phyloP scores from a whole-genome alignment of 495 filamentous ascomycete genomes.

The Hypoxylon cercidicola region DNA sequence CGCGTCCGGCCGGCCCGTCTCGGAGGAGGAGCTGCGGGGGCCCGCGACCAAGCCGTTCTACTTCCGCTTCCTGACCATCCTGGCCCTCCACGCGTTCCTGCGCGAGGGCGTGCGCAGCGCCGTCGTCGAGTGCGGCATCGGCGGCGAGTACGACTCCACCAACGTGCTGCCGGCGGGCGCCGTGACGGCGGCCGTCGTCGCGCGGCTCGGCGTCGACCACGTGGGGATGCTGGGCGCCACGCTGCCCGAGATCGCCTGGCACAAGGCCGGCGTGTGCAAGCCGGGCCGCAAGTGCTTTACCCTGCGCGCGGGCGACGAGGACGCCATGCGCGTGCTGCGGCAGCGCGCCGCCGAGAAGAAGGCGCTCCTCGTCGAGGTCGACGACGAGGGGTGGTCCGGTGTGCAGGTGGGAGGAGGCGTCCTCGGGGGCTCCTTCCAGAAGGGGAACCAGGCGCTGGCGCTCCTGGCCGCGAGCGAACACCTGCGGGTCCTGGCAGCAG shows the following conservation, averaged over 20 bases:
- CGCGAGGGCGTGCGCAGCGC: constrained; percentile 52
- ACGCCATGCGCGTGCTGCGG: constrained; percentile 53
- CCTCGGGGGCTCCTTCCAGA: constrained; percentile 57
- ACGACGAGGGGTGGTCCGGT: constrained; percentile 47
- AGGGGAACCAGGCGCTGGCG: constrained; percentile 58
- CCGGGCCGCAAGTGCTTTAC: constrained; percentile 53
- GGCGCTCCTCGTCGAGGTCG: constrained; percentile 47
- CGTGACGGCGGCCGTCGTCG: constrained; percentile 53
- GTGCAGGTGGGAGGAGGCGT: constrained; percentile 30
- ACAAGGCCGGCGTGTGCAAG: constrained; percentile 64
- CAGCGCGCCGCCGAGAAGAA: constrained; percentile 52
- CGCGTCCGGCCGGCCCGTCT: background rate
- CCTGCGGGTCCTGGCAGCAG: constrained; percentile 34
- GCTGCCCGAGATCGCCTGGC: constrained; percentile 62
- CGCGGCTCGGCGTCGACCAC: constrained; percentile 63
- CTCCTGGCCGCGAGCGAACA: constrained; percentile 54
- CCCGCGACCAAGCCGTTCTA: constrained; percentile 64
- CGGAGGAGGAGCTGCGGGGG: constrained; percentile 31
- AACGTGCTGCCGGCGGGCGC: constrained; percentile 52
- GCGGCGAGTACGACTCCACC: constrained; percentile 63
- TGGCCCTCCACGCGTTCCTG: constrained; percentile 58
- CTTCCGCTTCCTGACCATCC: constrained; percentile 63
- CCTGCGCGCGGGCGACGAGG: constrained; percentile 25
- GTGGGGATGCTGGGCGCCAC: constrained; percentile 59
- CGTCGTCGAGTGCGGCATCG: constrained; percentile 62